Conservation (phyloP, 345 rosid species). For the Salix viminalis region DNA sequence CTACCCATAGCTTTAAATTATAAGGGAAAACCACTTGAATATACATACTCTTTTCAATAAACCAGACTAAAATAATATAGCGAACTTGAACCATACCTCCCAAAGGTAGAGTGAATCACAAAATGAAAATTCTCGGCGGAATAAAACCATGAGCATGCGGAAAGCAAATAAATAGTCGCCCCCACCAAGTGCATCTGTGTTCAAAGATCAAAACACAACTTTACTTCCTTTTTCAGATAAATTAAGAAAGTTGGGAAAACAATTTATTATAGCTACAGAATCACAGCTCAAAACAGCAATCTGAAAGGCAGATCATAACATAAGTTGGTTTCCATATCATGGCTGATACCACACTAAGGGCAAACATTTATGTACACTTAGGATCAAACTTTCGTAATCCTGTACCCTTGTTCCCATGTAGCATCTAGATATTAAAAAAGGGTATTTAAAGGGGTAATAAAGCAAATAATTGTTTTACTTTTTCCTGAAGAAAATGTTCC, state of each 20-base stretch:
- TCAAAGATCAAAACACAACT: conserved; percentile 12
- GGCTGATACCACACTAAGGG: background rate
- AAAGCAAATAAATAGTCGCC: conserved; percentile 96
- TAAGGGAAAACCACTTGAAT: background rate
- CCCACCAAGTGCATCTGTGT: conserved; percentile 83
- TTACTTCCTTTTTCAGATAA: background rate
- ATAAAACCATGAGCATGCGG: conserved; percentile 94
- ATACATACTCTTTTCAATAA: background rate
- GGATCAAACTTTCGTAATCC: background rate
- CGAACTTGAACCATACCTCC: conserved; percentile 60
- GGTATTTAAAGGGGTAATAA: background rate
- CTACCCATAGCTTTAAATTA: background rate
- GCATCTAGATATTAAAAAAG: background rate
- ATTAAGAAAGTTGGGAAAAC: conserved; percentile 9
- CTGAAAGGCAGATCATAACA: background rate
- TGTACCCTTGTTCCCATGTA: background rate
- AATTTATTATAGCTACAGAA: background rate
- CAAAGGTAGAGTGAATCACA: conserved; percentile 94
- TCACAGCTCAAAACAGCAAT: background rate
- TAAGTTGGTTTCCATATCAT: background rate
- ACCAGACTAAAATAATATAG: background rate
- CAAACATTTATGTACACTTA: background rate
- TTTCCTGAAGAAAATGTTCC: background rate
- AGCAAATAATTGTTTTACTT: background rate
- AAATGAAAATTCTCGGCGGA: conserved; percentile 93